Conservation (phyloP, 306 rosid genomes). For the Quercus alba region DNA sequence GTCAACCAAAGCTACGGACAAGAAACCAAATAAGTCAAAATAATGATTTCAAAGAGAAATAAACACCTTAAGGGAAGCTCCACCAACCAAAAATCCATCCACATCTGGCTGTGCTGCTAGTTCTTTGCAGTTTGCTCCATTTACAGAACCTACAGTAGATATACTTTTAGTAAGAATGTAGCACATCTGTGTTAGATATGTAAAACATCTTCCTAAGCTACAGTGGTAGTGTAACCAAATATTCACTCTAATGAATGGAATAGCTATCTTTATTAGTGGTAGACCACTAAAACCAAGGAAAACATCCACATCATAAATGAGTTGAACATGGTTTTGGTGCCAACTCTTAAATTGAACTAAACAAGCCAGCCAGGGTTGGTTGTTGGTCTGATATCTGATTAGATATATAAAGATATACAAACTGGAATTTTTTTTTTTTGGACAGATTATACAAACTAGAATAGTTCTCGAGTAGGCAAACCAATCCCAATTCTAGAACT, state of each 20-base stretch:
- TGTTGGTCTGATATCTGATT: background rate
- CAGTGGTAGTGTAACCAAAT: background rate
- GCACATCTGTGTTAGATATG: background rate
- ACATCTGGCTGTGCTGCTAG: slow-evolving; percentile 77
- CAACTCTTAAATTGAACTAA: background rate
- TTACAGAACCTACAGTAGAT: slow-evolving; percentile 69
- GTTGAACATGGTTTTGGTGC: background rate
- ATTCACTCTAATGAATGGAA: background rate
- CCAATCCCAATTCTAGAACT: background rate
- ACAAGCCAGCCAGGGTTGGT: background rate
- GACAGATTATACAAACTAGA: background rate
- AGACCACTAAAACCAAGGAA: background rate
- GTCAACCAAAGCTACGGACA: slow-evolving; percentile 6
- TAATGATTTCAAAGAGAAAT: background rate
- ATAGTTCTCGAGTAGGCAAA: background rate
- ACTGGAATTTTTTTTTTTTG: background rate
- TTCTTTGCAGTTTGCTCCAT: slow-evolving; percentile 83
- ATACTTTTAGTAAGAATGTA: background rate
- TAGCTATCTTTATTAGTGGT: background rate
- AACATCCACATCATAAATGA: background rate
- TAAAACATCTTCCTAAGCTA: background rate
- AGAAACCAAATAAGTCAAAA: slow-evolving; percentile 14
- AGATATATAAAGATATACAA: background rate
- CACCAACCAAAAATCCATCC: slow-evolving; percentile 96
- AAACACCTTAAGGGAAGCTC: slow-evolving; percentile 83